Percentiles rank a stretch among this genome's conserved stretches.
Conservation (phyloP, 345 rosid species). For the Lepidium africanum region DNA sequence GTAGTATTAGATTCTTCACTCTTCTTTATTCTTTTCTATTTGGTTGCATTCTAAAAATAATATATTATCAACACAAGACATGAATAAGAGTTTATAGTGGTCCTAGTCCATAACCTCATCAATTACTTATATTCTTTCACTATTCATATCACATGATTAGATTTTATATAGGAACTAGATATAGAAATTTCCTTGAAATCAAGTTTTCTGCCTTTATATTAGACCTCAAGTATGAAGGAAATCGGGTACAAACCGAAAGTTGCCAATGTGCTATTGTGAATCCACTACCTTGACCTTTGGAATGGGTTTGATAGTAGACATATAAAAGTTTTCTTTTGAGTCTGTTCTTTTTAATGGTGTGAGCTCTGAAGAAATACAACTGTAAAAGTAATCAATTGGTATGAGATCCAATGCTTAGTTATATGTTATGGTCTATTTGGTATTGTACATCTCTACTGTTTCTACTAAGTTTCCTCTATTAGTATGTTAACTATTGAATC, state of each 20-base stretch:
- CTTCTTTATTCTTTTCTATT: constrained; percentile 3
- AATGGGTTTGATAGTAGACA: not conserved
- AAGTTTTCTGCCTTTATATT: not conserved
- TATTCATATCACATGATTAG: constrained; percentile 21
- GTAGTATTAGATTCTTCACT: not conserved
- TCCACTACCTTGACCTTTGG: not conserved
- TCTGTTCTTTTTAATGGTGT: not conserved
- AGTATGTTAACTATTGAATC: constrained; percentile 1
- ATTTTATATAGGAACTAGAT: not conserved
- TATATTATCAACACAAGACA: constrained; percentile 24
- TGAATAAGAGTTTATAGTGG: constrained; percentile 29
- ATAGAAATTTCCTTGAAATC: not conserved
- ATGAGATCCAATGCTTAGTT: not conserved
- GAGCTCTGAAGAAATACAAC: not conserved
- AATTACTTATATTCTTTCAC: constrained; percentile 5
- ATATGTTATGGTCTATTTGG: not conserved
- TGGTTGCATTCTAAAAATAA: constrained; percentile 10
- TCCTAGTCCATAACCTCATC: constrained; percentile 24
- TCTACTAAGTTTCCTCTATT: not conserved
- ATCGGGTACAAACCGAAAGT: not conserved
- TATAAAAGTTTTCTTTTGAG: not conserved
- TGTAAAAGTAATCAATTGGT: not conserved
- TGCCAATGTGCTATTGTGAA: not conserved
- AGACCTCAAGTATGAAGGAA: not conserved
- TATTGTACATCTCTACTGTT: not conserved